phyloP scores from a whole-genome alignment of 345 rosid species.

The Sisymbrium altissimum region DNA sequence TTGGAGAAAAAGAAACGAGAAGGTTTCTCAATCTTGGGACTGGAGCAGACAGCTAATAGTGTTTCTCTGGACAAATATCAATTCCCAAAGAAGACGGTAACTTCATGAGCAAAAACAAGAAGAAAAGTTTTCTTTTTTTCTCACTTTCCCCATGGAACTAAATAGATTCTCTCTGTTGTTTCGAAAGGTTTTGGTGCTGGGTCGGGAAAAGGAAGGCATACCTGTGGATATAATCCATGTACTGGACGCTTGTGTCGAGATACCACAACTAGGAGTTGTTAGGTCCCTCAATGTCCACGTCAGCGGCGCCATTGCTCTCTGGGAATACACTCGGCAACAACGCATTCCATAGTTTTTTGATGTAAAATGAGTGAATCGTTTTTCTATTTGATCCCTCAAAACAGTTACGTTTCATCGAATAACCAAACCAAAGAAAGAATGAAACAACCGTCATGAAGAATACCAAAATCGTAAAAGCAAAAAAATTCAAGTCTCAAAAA shows the following conservation, averaged over 20 bases:
- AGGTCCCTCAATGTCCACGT: slow-evolving; percentile 95
- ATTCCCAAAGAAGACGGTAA: slow-evolving; percentile 78
- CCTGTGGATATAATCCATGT: slow-evolving; percentile 89
- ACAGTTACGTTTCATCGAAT: too few relatives aligned
- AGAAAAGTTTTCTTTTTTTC: not conserved
- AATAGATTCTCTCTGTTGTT: not conserved
- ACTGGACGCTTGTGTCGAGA: slow-evolving; percentile 86
- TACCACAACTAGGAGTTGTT: slow-evolving; percentile 93
- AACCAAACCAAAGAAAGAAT: too few relatives aligned
- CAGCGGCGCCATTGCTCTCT: slow-evolving; percentile 92
- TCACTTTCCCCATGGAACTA: not conserved
- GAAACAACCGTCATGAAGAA: too few relatives aligned
- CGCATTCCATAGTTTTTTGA: slow-evolving; percentile 42
- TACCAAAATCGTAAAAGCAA: too few relatives aligned
- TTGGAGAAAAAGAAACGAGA: slow-evolving; percentile 80
- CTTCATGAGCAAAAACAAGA: slow-evolving; percentile 14
- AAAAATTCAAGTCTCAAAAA: too few relatives aligned
- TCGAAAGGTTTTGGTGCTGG: slow-evolving; percentile 77
- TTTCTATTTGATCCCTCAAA: too few relatives aligned
- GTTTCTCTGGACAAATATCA: slow-evolving; percentile 61
- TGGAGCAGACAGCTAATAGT: slow-evolving; percentile 95
- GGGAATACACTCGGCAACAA: slow-evolving; percentile 98
- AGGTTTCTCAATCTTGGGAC: slow-evolving; percentile 86
- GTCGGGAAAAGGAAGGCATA: slow-evolving; percentile 93
- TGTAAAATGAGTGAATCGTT: not conserved